These are phyloP conservation scores for Betula pendula DNA, from an alignment of 306 rosid genomes.

Conservation along the genomic window DNA sequence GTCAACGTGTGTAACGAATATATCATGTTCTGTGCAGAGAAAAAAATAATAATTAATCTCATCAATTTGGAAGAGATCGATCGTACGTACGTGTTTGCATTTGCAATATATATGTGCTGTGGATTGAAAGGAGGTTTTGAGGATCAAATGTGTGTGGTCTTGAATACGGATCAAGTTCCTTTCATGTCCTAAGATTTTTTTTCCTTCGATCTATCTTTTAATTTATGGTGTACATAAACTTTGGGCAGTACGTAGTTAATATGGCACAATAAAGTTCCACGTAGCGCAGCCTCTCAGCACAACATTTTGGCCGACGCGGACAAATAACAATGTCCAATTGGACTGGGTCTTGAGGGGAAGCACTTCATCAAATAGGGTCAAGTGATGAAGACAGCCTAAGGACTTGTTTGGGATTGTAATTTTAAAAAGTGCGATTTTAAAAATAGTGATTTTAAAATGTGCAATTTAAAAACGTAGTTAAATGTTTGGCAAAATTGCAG, in stretches of 20 bases:
- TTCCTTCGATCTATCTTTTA: too few relatives aligned
- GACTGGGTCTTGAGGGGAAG: too few relatives aligned
- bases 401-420: too few relatives aligned
- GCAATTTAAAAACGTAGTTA: too few relatives aligned
- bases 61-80: not conserved
- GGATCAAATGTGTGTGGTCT: constrained; percentile 47
- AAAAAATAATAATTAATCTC: not conserved
- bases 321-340: constrained; percentile 18
- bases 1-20: constrained; percentile 12
- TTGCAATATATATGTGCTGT: too few relatives aligned
- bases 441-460: too few relatives aligned
- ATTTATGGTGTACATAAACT: too few relatives aligned
- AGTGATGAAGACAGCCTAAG: not conserved
- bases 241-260: too few relatives aligned
- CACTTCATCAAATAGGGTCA: not conserved
- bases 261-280: constrained; percentile 36
- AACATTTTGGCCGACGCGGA: constrained; percentile 33
- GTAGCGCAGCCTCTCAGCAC: constrained; percentile 35
- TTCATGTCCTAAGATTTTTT: constrained; percentile 12
- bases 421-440: too few relatives aligned
- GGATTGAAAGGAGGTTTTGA: constrained; percentile 11
- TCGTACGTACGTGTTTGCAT: too few relatives aligned
- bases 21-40: constrained; percentile 22
- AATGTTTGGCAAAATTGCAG: too few relatives aligned
- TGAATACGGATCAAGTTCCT: constrained; percentile 7